Percentiles rank a stretch among this genome's conserved stretches.
phyloP scores from a whole-genome alignment of 2,329 filamentous ascomycete species.

The Talaromyces pinophilus region DNA sequence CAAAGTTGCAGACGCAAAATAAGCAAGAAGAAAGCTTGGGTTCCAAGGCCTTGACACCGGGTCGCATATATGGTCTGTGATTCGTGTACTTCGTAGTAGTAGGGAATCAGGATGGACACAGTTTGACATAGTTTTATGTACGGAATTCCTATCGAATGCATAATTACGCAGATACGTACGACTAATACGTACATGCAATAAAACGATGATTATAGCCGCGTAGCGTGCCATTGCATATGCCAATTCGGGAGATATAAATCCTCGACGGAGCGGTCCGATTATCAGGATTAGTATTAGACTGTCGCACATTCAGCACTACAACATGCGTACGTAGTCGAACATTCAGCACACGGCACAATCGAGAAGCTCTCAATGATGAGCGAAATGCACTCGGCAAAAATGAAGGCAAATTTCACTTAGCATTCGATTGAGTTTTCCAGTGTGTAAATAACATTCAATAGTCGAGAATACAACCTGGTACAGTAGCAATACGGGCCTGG shows the following conservation, averaged over 20 bases:
- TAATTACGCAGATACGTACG: not conserved
- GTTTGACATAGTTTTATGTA: not conserved
- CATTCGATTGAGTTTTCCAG: not conserved
- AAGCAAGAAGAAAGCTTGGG: not conserved
- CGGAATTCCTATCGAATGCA: not conserved
- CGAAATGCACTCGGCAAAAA: not conserved
- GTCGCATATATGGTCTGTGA: constrained; percentile 5
- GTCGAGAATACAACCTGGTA: not conserved
- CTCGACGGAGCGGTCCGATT: not conserved
- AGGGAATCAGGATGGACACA: not conserved
- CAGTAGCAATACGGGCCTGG: not conserved
- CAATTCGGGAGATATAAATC: not conserved
- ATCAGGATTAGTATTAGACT: not conserved
- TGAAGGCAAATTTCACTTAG: not conserved
- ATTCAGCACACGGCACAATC: not conserved
- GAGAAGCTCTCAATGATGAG: not conserved
- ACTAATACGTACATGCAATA: not conserved
- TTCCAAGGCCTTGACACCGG: constrained; percentile 13
- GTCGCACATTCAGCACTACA: not conserved
- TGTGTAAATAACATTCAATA: not conserved
- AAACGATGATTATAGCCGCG: not conserved
- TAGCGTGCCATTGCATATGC: constrained; percentile 6
- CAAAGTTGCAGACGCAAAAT: constrained; percentile 1
- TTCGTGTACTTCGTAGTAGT: not conserved
- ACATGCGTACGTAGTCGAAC: not conserved